Base-by-base conservation (phyloP, 1,284 basidiomycete genomes). In the Gymnopus androsaceus region DNA sequence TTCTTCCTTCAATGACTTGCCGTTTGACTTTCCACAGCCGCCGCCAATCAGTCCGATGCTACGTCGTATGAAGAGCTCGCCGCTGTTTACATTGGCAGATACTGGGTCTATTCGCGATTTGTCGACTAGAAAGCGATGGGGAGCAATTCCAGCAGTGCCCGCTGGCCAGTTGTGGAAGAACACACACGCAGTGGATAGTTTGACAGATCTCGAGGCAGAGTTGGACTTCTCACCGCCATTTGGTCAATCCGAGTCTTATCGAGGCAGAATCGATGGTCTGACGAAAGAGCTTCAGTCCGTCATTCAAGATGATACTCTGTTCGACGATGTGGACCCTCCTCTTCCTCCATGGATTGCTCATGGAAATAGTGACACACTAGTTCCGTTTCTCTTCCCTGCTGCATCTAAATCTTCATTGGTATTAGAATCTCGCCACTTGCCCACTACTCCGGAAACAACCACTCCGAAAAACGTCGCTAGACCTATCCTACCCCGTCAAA, bases 41-140 rank as follows among this genome's bases (percentile, higher is more conserved):
- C 75, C 75, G 17, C 70, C 75, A 14, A 69, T 71, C 15, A 72
- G 69, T 58, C 73, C 74, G 8, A 64, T 69, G 17, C 64, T 78
- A 19, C 70, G 75, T 19, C 71, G 73, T 33, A 75, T 78, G 71
- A 72, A 70, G 50, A 78, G 75, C 59, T 72, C 73, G 19, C 76
- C 74, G 23, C 67, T 74, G 66, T 73, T 73, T 53, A 63, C 64
- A 4, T 51, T 63, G 19, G 67, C 67, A 38, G 67, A 67, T 42
- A 59, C 62, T 8, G 55, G 30, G 21, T 42, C 45, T 28, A 28
- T 25, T 23, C 28, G 25, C 15, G 46, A 48, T 25, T 19, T 48
- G 19, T 17, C 34, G 7, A 34, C 28, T 14, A 51, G 37, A 30
- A 56, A 56, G 27, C 38, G 54, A 42, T 51, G 54, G 48, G 54